phyloP scores from a whole-genome alignment of 2,329 filamentous ascomycete genomes.

The Fusarium sp. region DNA sequence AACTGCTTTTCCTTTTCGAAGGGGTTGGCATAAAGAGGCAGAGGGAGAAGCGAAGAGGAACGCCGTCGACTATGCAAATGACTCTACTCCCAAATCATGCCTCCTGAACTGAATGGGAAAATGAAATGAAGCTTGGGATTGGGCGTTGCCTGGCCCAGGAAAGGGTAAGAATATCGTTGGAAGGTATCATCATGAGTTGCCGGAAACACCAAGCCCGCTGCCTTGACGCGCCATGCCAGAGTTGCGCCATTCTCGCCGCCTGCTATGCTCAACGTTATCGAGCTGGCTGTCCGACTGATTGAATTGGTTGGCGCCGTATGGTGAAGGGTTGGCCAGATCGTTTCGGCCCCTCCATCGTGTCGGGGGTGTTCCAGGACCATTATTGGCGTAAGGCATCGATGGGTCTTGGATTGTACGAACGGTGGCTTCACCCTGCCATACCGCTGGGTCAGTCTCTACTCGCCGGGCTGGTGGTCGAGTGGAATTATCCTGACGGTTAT shows the following conservation, averaged over 20 bases:
- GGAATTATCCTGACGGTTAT: constrained; percentile 72
- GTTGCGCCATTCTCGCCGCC: constrained; percentile 71
- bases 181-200: constrained; percentile 57
- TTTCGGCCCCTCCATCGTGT: constrained; percentile 65
- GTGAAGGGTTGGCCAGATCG: constrained; percentile 59
- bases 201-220: constrained; percentile 66
- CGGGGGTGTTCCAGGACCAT: constrained; percentile 64
- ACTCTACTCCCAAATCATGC: constrained; percentile 54
- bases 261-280: constrained; percentile 58
- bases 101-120: constrained; percentile 45
- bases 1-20: constrained; percentile 39
- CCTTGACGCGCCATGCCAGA: constrained; percentile 69
- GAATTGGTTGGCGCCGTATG: constrained; percentile 61
- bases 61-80: constrained; percentile 58
- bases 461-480: constrained; percentile 69
- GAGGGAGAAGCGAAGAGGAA: constrained; percentile 49
- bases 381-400: constrained; percentile 57
- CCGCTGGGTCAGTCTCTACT: constrained; percentile 89
- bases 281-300: constrained; percentile 62
- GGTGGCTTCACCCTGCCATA: constrained; percentile 87
- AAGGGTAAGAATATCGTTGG: constrained; percentile 36
- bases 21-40: constrained; percentile 28
- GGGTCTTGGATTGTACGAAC: constrained; percentile 83
- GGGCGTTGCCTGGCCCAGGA: constrained; percentile 35
- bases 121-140: constrained; percentile 36